These are phyloP conservation scores for Coccomyxa subellipsoidea DNA, from an alignment of 163 green algal species.

Conservation along the genomic window DNA sequence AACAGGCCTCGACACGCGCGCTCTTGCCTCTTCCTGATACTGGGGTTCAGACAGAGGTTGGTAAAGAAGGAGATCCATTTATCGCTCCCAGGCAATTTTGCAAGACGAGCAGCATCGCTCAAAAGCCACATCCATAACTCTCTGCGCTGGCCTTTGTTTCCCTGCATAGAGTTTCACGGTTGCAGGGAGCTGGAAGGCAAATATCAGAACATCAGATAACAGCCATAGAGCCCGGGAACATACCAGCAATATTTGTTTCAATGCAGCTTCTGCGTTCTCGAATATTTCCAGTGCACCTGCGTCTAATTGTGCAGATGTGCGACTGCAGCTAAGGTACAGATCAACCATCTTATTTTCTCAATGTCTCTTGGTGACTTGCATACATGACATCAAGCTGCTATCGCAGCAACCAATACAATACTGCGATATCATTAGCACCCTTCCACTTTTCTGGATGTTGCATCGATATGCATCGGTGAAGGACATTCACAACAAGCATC, in stretches of 20 bases:
- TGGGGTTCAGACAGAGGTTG: neutral
- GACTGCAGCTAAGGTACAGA: too few species aligned
- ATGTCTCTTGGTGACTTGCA: too few species aligned
- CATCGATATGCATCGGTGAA: too few species aligned
- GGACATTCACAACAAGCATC: too few species aligned
- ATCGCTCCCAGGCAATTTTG: neutral
- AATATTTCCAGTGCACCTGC: neutral
- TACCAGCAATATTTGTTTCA: neutral
- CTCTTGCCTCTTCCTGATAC: neutral
- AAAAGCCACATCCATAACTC: conserved; percentile 5
- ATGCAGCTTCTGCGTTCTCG: neutral
- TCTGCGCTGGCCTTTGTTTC: neutral
- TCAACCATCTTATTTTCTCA: too few species aligned
- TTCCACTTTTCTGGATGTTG: too few species aligned
- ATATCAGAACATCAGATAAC: neutral
- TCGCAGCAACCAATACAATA: too few species aligned
- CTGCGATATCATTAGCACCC: too few species aligned
- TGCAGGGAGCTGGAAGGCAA: neutral
- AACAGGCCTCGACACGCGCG: neutral
- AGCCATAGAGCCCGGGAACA: neutral
- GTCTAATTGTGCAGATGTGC: too few species aligned
- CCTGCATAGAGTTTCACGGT: neutral
- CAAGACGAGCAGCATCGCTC: neutral
- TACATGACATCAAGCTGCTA: too few species aligned
- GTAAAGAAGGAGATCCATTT: neutral